phyloP scores from a whole-genome alignment of 345 rosid genomes.

The Eucalyptus tenuipes region DNA sequence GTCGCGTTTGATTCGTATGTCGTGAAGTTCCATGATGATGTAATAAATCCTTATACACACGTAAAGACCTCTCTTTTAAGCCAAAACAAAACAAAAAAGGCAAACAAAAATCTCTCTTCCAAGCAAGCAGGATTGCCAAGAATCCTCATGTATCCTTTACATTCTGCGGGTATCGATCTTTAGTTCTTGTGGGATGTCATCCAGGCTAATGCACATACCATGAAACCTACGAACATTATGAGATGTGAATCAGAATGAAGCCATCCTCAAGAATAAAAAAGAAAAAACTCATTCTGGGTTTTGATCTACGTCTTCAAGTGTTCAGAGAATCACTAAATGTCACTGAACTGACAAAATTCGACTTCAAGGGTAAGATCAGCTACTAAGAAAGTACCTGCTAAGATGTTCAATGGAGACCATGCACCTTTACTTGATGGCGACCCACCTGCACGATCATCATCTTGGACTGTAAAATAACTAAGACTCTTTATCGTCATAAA shows the following conservation, averaged over 20 bases:
- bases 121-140: not conserved
- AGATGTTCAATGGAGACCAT: not conserved
- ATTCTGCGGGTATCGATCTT: not conserved
- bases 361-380: not conserved
- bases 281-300: not conserved
- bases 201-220: not conserved
- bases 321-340: not conserved
- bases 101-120: not conserved
- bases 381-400: constrained; percentile 2
- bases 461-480: not conserved
- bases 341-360: not conserved
- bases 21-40: not conserved
- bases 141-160: not conserved
- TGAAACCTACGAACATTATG: not conserved
- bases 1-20: not conserved
- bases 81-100: not conserved
- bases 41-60: not conserved
- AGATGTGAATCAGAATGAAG: not conserved
- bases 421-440: constrained; percentile 2
- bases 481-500: not conserved
- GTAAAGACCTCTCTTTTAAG: not conserved
- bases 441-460: not conserved
- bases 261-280: not conserved
- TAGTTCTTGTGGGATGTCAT: not conserved
- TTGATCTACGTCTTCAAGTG: not conserved